Percentiles rank a stretch among this genome's conserved stretches.
Evolutionary conservation across 169 alveolate genomes (phyloP).

Genomic region (Perkinsus marinus): DNA sequence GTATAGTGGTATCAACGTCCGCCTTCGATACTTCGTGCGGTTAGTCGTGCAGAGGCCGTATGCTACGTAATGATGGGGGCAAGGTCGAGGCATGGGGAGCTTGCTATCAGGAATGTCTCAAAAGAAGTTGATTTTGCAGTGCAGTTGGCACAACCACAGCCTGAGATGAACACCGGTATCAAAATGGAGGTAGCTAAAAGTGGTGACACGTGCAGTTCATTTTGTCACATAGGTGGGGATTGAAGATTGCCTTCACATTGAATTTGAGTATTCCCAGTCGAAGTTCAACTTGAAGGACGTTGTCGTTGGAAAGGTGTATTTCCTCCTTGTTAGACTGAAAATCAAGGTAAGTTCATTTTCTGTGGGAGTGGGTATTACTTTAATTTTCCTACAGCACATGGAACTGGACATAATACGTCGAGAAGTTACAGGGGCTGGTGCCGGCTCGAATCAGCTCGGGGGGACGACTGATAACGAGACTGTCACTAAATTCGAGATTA

Average conservation of each 20-base stretch:
- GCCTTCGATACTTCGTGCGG: conserved; percentile 75
- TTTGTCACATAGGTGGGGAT: conserved; percentile 77
- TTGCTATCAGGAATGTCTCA: conserved; percentile 49
- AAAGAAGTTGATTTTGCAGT: conserved; percentile 89
- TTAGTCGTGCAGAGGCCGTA: conserved; percentile 78
- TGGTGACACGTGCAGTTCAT: background rate
- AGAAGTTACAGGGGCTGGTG: conserved; percentile 19
- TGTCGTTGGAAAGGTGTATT: conserved; percentile 87
- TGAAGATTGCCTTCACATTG: conserved; percentile 92
- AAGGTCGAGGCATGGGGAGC: too few relatives aligned
- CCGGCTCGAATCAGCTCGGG: conserved; percentile 24
- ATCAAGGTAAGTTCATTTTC: conserved; percentile 56
- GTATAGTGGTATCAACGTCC: conserved; percentile 85
- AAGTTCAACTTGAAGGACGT: conserved; percentile 90
- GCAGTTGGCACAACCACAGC: conserved; percentile 69
- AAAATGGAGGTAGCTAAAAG: conserved; percentile 72
- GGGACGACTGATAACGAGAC: conserved; percentile 82
- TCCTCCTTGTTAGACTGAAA: conserved; percentile 88
- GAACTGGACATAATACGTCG: conserved; percentile 50
- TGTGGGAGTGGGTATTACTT: too few relatives aligned
- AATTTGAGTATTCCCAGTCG: conserved; percentile 75
- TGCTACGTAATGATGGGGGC: conserved; percentile 38
- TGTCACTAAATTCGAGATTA: conserved; percentile 90
- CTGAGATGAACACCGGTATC: conserved; percentile 71
- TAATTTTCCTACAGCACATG: conserved; percentile 50